Conservation (phyloP, 768 basidiomycete genomes). For the Strobilomyces confusus region DNA sequence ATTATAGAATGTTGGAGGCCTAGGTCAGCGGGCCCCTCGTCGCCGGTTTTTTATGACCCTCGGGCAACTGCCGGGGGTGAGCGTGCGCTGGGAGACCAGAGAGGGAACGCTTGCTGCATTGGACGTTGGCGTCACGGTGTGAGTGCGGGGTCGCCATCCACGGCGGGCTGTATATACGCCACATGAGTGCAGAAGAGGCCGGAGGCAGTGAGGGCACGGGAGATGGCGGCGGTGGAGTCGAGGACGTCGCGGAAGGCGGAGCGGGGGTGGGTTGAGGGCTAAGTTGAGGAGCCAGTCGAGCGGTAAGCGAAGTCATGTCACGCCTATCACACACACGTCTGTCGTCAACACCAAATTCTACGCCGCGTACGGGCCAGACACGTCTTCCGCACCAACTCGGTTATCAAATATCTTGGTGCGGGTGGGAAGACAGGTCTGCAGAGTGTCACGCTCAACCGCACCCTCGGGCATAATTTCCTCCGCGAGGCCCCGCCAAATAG, state of each 20-base stretch:
- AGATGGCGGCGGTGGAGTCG: conserved; percentile 62
- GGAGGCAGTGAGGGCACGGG: conserved; percentile 61
- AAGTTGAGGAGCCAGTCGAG: conserved; percentile 77
- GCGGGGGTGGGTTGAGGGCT: conserved; percentile 34
- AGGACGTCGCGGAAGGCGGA: conserved; percentile 61
- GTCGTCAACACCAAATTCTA: conserved; percentile 79
- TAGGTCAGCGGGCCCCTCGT: too few species aligned
- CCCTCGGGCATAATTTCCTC: conserved; percentile 76
- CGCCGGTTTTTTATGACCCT: too few species aligned
- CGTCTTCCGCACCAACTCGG: conserved; percentile 83
- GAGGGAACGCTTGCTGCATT: conserved; percentile 61
- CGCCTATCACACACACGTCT: too few species aligned
- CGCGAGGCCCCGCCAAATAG: conserved; percentile 86
- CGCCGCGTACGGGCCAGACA: conserved; percentile 85
- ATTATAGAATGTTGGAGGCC: too few species aligned
- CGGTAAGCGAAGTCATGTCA: too few species aligned
- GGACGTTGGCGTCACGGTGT: conserved; percentile 77
- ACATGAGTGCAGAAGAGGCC: conserved; percentile 74
- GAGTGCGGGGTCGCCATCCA: conserved; percentile 50
- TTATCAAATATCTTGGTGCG: conserved; percentile 84
- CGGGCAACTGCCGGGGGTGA: conserved; percentile 54
- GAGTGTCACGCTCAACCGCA: conserved; percentile 71
- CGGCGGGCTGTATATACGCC: conserved; percentile 56
- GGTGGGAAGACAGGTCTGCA: conserved; percentile 62
- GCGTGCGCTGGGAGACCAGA: neutral